Evolutionary conservation across 192 early-diverging fungal species (phyloP).

Genomic region (Mortierella hygrophila): DNA sequence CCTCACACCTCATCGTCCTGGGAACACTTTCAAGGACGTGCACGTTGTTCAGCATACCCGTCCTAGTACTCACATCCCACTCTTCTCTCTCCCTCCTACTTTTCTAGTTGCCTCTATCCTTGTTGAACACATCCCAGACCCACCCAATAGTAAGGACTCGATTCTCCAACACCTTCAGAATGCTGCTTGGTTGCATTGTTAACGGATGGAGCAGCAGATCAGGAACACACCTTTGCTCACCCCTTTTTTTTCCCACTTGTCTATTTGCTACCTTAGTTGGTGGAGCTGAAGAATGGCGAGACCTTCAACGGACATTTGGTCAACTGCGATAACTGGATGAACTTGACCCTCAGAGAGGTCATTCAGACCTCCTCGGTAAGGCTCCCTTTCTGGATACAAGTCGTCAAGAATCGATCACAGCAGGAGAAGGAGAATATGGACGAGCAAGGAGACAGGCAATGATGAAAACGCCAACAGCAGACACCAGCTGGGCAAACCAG

Average conservation of each 20-base stretch:
- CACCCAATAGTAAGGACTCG: slow-evolving; percentile 78
- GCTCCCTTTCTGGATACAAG: background rate
- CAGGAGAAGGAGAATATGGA: background rate
- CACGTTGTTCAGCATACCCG: background rate
- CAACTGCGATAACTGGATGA: slow-evolving; percentile 98
- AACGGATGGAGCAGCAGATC: background rate
- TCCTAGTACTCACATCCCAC: background rate
- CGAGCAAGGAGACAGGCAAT: too few species aligned
- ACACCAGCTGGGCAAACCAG: background rate
- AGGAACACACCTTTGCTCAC: slow-evolving; percentile 8
- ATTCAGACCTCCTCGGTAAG: slow-evolving; percentile 90
- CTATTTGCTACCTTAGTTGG: slow-evolving; percentile 64
- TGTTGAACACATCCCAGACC: slow-evolving; percentile 90
- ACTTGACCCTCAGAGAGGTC: slow-evolving; percentile 93
- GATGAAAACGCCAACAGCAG: background rate
- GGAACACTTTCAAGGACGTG: background rate
- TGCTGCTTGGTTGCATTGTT: background rate
- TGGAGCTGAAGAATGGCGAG: slow-evolving; percentile 98
- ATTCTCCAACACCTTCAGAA: background rate
- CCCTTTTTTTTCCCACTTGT: background rate
- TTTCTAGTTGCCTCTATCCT: slow-evolving; percentile 88
- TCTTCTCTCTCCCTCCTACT: background rate
- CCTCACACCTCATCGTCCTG: background rate
- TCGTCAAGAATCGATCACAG: background rate
- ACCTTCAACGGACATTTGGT: slow-evolving; percentile 98